Conservation (phyloP, 2,329 filamentous ascomycete species). For the Alternaria panax region DNA sequence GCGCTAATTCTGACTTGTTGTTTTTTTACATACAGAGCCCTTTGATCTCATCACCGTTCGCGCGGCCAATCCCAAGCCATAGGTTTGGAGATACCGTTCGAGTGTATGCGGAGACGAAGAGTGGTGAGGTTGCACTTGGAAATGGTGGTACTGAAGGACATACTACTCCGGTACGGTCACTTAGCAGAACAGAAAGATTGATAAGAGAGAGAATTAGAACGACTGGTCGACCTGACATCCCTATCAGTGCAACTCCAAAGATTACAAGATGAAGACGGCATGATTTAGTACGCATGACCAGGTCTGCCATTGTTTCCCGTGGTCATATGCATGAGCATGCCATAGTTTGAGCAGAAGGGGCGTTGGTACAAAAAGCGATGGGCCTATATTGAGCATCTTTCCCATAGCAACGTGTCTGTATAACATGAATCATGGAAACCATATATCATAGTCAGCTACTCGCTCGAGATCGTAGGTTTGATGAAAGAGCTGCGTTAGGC, state of each 20-base stretch:
- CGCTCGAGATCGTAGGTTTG: background rate
- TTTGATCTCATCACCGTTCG: background rate
- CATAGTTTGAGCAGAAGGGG: background rate
- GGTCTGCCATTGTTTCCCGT: background rate
- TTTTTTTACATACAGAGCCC: background rate
- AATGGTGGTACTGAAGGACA: background rate
- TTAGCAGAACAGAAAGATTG: background rate
- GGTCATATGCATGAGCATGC: background rate
- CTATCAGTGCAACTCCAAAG: background rate
- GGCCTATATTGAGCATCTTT: background rate
- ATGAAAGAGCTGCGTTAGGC: background rate
- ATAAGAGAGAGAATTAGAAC: background rate
- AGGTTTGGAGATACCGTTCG: background rate
- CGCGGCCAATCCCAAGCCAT: background rate
- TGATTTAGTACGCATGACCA: background rate
- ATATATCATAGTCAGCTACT: background rate
- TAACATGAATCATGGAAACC: background rate
- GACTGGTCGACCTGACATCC: constrained; percentile 1
- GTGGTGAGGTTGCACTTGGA: background rate
- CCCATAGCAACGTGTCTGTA: background rate
- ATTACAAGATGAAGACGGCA: background rate
- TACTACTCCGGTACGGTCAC: background rate
- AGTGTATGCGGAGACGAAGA: background rate
- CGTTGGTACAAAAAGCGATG: background rate
- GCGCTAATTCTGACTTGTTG: background rate